Evolutionary conservation across 2,329 filamentous ascomycete genomes (phyloP).

Genomic region (Emmonsiellopsis sp.): DNA sequence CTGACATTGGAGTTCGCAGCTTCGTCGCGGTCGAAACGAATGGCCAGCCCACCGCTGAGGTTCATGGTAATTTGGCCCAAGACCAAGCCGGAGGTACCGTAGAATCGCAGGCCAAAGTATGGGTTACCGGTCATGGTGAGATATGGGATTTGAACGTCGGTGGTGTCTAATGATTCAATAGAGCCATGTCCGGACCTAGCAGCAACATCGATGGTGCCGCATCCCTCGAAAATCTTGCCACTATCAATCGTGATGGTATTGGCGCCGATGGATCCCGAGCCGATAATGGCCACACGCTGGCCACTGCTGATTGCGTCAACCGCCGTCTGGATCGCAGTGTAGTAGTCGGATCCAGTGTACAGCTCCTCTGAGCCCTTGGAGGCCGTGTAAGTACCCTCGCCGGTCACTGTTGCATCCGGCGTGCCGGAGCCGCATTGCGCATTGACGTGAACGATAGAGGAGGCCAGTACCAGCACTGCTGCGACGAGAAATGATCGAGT

Average conservation of each 20-base stretch:
- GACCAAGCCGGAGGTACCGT: slow-evolving; percentile 39
- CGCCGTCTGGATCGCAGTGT: slow-evolving; percentile 29
- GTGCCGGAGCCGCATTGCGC: slow-evolving; percentile 43
- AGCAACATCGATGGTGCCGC: slow-evolving; percentile 46
- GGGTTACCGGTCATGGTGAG: slow-evolving; percentile 50
- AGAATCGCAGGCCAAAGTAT: slow-evolving; percentile 51
- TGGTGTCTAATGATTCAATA: slow-evolving; percentile 44
- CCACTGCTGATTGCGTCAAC: slow-evolving; percentile 44
- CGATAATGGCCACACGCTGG: slow-evolving; percentile 36
- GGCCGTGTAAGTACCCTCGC: slow-evolving; percentile 40
- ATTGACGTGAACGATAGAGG: slow-evolving; percentile 17
- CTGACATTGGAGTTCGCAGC: slow-evolving; percentile 46
- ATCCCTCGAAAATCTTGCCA: slow-evolving; percentile 51
- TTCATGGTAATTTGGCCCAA: slow-evolving; percentile 49
- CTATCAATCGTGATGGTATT: slow-evolving; percentile 28
- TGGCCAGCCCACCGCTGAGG: slow-evolving; percentile 46
- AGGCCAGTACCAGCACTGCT: slow-evolving; percentile 34
- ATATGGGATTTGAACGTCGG: slow-evolving; percentile 46
- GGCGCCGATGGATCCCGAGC: slow-evolving; percentile 23
- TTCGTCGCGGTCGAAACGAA: slow-evolving; percentile 49
- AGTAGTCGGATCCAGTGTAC: slow-evolving; percentile 48
- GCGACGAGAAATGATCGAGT: slow-evolving; percentile 29
- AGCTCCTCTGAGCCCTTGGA: slow-evolving; percentile 36
- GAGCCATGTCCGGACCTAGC: slow-evolving; percentile 40
- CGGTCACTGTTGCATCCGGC: slow-evolving; percentile 40